Conservation (phyloP, 2,329 filamentous ascomycete species). For the Epichloe bromicola region DNA sequence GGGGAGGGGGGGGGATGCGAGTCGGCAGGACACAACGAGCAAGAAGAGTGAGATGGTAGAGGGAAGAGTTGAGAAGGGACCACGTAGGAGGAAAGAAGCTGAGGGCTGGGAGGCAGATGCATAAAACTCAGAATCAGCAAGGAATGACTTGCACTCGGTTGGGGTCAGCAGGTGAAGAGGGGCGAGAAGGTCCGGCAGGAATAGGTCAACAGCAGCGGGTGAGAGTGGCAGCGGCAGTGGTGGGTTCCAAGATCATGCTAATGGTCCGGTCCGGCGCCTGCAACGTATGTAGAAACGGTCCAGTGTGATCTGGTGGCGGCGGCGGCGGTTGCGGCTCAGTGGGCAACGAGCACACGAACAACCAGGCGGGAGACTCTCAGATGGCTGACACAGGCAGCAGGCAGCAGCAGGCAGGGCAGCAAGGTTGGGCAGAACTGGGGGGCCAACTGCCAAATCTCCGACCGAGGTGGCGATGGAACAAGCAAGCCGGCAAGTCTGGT, state of each 20-base stretch:
- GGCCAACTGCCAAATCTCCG: neutral
- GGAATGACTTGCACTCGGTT: neutral
- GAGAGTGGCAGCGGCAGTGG: neutral
- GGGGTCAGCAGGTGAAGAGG: neutral
- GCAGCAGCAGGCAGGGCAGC: neutral
- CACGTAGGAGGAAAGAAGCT: slow-evolving; percentile 10
- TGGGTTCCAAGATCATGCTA: neutral
- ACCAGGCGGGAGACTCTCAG: too few species aligned
- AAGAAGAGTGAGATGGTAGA: slow-evolving; percentile 9
- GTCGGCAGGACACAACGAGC: slow-evolving; percentile 3
- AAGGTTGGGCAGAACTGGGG: neutral
- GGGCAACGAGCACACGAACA: too few species aligned
- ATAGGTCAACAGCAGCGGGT: too few species aligned
- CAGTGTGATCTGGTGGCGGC: neutral
- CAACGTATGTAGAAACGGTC: too few species aligned
- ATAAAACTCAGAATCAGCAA: neutral
- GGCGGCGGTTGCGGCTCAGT: neutral
- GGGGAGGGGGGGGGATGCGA: slow-evolving; percentile 8
- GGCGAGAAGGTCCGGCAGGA: neutral
- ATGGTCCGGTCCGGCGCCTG: neutral
- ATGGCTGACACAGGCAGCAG: too few species aligned
- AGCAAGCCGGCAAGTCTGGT: neutral
- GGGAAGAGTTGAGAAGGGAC: slow-evolving; percentile 5
- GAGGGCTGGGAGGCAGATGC: slow-evolving; percentile 12
- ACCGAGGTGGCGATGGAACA: neutral